Conservation (phyloP, 192 early-diverging fungal genomes). For the Podila minutissima region DNA sequence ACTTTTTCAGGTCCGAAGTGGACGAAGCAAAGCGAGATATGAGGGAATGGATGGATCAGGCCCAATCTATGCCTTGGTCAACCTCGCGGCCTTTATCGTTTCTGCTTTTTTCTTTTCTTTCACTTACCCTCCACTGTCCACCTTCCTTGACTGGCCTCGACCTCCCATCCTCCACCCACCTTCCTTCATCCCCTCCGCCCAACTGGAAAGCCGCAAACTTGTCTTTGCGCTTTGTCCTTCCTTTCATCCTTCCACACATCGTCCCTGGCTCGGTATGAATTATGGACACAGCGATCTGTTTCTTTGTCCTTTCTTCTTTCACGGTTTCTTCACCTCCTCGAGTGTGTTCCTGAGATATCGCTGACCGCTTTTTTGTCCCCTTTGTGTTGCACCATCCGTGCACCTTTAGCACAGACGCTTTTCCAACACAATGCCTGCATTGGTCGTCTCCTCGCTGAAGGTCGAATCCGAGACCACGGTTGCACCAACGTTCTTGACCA, state of each 20-base stretch:
- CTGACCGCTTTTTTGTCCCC: background rate
- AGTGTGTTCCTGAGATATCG: background rate
- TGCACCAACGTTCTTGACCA: background rate
- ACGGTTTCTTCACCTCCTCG: background rate
- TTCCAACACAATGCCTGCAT: too few relatives aligned
- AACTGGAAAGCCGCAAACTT: background rate
- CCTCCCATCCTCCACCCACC: background rate
- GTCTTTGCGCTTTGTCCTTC: background rate
- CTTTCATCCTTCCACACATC: background rate
- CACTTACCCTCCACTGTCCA: background rate
- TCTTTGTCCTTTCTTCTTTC: background rate
- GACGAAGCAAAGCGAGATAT: too few relatives aligned
- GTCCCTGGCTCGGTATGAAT: background rate
- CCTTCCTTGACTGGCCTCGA: background rate
- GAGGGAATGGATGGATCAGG: too few relatives aligned
- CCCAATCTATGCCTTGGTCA: too few relatives aligned
- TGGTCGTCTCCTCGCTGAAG: too few relatives aligned
- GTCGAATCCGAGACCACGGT: background rate
- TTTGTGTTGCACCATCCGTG: background rate
- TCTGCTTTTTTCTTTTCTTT: constrained; percentile 1
- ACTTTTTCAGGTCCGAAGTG: constrained; percentile 7
- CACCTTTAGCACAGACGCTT: too few relatives aligned
- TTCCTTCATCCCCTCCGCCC: background rate
- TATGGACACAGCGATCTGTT: background rate
- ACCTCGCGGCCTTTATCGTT: background rate